Conservation (phyloP, 306 rosid genomes). For the Elaeagnus macrophylla region DNA sequence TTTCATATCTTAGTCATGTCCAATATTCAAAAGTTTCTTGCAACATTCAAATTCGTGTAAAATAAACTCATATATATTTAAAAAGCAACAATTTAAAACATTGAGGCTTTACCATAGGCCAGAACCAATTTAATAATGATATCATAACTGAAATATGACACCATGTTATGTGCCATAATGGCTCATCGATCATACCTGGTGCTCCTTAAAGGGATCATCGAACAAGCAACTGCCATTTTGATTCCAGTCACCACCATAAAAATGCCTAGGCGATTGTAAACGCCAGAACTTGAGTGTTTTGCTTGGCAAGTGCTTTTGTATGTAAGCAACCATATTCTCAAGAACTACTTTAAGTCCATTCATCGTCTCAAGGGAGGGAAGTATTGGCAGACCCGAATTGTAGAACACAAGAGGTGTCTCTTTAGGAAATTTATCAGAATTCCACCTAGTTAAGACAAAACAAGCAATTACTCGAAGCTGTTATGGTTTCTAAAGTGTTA, state of each 20-base stretch:
- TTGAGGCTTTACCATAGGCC: too few relatives aligned
- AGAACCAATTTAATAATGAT: too few relatives aligned
- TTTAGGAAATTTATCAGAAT: constrained; percentile 65
- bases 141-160: too few relatives aligned
- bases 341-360: constrained; percentile 76
- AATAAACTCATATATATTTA: too few relatives aligned
- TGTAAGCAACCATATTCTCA: constrained; percentile 38
- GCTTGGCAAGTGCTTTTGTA: constrained; percentile 50
- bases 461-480: neutral
- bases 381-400: constrained; percentile 47
- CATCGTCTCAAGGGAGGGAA: constrained; percentile 49
- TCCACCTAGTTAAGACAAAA: constrained; percentile 65
- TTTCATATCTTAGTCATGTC: neutral
- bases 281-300: constrained; percentile 76
- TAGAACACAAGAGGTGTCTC: constrained; percentile 80
- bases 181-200: constrained; percentile 46
- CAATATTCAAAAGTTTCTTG: too few relatives aligned
- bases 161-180: too few relatives aligned
- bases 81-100: too few relatives aligned
- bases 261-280: constrained; percentile 80
- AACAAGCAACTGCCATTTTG: constrained; percentile 87
- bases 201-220: constrained; percentile 60
- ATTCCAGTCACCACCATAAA: constrained; percentile 88
- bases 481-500: too few relatives aligned
- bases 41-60: too few relatives aligned